phyloP scores from a whole-genome alignment of 352 stramenopile genomes.

The Salisapilia sapeloensis region DNA sequence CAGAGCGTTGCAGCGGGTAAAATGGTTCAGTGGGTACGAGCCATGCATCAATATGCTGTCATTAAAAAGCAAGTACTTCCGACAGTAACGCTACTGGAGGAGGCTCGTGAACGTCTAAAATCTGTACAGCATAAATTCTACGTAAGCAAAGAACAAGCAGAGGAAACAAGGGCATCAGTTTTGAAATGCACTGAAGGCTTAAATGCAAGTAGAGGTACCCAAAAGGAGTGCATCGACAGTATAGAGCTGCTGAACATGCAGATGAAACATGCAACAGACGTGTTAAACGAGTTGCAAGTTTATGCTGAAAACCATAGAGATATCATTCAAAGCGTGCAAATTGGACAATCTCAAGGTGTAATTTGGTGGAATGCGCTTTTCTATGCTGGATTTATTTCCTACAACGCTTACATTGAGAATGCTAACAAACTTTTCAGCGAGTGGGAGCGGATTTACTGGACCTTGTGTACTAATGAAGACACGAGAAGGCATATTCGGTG shows the following conservation, averaged over 20 bases:
- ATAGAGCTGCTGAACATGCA: background rate
- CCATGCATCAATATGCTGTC: constrained; percentile 43
- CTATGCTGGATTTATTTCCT: constrained; percentile 16
- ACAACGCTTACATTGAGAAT: constrained; percentile 9
- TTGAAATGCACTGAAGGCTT: too few relatives aligned
- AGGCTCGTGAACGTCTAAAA: constrained; percentile 23
- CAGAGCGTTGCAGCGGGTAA: constrained; percentile 59
- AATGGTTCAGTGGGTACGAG: constrained; percentile 61
- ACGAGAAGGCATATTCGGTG: background rate
- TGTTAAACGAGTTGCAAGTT: background rate
- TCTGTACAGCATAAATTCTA: constrained; percentile 50
- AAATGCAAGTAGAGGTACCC: constrained; percentile 1
- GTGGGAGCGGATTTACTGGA: constrained; percentile 5
- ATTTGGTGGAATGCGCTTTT: constrained; percentile 39
- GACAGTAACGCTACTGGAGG: constrained; percentile 46
- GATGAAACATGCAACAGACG: background rate
- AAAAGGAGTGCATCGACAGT: constrained; percentile 1
- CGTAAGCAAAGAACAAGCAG: constrained; percentile 38
- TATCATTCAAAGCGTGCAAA: constrained; percentile 4
- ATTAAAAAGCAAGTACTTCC: constrained; percentile 29
- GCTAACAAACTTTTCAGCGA: constrained; percentile 6
- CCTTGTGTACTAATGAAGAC: background rate
- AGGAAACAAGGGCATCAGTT: constrained; percentile 18
- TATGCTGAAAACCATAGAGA: background rate
- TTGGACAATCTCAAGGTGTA: constrained; percentile 9